A percentile compares a stretch with the other conserved stretches of the same genome.
These are phyloP conservation scores for Fusarium sp. DNA, from an alignment of 2,329 filamentous ascomycete species.

Conservation along the genomic window DNA sequence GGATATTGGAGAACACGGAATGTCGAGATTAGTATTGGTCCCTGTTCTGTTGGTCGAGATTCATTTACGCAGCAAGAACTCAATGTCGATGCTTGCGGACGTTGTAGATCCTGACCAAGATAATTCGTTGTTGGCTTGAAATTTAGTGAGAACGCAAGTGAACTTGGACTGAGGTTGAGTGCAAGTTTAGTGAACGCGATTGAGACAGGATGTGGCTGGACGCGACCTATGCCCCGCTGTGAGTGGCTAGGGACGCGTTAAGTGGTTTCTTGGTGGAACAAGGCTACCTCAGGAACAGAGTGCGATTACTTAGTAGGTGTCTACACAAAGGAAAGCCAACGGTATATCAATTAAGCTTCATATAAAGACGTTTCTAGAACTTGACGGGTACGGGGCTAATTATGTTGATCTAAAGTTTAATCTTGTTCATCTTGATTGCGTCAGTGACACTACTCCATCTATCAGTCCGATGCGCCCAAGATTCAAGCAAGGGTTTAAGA, in stretches of 20 bases:
- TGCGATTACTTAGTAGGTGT: not conserved
- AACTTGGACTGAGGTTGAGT: slow-evolving; percentile 14
- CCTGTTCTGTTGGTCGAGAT: not conserved
- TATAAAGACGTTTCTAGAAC: not conserved
- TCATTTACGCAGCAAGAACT: not conserved
- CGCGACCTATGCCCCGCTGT: slow-evolving; percentile 42
- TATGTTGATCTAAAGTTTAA: not conserved
- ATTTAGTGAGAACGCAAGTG: slow-evolving; percentile 1
- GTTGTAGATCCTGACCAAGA: not conserved
- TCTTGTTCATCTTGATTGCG: not conserved
- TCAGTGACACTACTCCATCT: not conserved
- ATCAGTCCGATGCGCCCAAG: not conserved
- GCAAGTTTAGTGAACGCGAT: slow-evolving; percentile 36
- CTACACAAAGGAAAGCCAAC: not conserved
- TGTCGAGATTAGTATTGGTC: not conserved
- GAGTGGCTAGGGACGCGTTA: slow-evolving; percentile 43
- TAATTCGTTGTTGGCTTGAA: slow-evolving; percentile 3
- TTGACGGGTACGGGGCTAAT: not conserved
- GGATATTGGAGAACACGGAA: not conserved
- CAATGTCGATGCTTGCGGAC: not conserved
- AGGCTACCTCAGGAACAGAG: not conserved
- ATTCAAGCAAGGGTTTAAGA: not conserved
- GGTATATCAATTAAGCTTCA: not conserved
- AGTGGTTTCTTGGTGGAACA: slow-evolving; percentile 35
- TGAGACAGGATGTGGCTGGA: slow-evolving; percentile 32